A percentile compares a stretch with the other conserved stretches of the same genome.
Conservation (phyloP, 306 rosid genomes). For the Abrus precatorius region DNA sequence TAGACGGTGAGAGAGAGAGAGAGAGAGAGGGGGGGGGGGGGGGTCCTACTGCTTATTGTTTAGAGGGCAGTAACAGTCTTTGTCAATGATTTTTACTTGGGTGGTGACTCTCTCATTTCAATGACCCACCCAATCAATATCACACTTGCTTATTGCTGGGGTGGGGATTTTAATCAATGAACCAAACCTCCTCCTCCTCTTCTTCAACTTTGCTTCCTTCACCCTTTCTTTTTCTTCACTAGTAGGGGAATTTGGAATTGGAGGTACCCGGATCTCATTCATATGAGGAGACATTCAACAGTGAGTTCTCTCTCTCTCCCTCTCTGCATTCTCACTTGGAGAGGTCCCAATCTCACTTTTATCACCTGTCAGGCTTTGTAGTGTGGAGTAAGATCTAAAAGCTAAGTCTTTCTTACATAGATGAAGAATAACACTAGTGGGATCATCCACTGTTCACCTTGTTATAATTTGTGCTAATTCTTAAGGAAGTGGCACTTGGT, state of each 20-base stretch:
- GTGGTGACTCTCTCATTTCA: conserved; percentile 55
- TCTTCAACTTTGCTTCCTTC: conserved; percentile 30
- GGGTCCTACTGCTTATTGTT: conserved; percentile 71
- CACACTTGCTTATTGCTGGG: conserved; percentile 44
- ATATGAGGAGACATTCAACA: conserved; percentile 66
- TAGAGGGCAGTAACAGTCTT: conserved; percentile 70
- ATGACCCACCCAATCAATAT: conserved; percentile 62
- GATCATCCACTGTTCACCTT: conserved; percentile 32
- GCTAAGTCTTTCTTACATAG: conserved; percentile 3
- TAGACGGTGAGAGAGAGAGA: not conserved
- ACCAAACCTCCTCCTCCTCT: conserved; percentile 17
- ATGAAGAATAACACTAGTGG: conserved; percentile 34
- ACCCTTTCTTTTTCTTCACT: not conserved
- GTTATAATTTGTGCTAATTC: conserved; percentile 13
- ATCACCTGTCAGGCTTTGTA: not conserved
- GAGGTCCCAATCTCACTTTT: not conserved
- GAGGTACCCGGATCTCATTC: conserved; percentile 63
- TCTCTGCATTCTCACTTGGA: conserved; percentile 12
- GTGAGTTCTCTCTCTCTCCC: conserved; percentile 56
- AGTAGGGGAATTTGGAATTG: not conserved
- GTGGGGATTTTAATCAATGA: conserved; percentile 44
- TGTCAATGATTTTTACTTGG: conserved; percentile 71
- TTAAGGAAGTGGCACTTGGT: not conserved
- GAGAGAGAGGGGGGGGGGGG: conserved; percentile 18
- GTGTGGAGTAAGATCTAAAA: conserved; percentile 50